Conservation (phyloP, 495 filamentous ascomycete species). For the Tuber calosporum region DNA sequence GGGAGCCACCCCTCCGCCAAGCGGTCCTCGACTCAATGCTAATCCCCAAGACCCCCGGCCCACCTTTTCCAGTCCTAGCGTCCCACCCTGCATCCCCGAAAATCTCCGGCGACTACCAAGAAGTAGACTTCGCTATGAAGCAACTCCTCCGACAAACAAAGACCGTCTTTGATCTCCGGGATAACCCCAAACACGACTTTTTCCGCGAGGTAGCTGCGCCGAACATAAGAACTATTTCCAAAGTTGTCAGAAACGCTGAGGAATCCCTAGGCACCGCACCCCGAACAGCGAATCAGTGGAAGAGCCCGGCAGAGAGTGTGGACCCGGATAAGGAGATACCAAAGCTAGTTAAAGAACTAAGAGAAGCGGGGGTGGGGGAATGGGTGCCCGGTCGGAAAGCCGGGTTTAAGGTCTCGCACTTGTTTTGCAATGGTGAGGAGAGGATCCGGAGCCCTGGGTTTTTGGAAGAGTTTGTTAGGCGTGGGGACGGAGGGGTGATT, state of each 20-base stretch:
- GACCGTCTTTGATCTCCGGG: conserved; percentile 32
- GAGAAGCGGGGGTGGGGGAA: conserved; percentile 31
- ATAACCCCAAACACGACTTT: conserved; percentile 37
- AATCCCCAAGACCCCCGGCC: conserved; percentile 26
- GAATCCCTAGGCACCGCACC: conserved; percentile 31
- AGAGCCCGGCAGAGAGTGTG: conserved; percentile 34
- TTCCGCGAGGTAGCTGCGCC: conserved; percentile 36
- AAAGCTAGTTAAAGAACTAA: conserved; percentile 33
- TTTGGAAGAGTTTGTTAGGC: conserved; percentile 29
- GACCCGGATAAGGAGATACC: conserved; percentile 37
- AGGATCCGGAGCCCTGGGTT: conserved; percentile 15
- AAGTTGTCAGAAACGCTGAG: conserved; percentile 34
- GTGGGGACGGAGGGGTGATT: conserved; percentile 15
- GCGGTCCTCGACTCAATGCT: conserved; percentile 36
- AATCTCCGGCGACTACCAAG: conserved; percentile 24
- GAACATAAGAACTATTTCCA: conserved; percentile 35
- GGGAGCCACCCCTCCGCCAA: conserved; percentile 19
- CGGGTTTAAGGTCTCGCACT: conserved; percentile 28
- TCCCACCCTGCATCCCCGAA: conserved; percentile 33
- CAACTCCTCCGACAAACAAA: conserved; percentile 33
- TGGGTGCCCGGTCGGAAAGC: conserved; percentile 33
- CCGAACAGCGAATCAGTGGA: conserved; percentile 36
- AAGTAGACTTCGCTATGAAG: conserved; percentile 36
- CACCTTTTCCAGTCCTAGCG: conserved; percentile 23
- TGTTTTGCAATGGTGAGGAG: conserved; percentile 30